A percentile compares a stretch with the other conserved stretches of the same genome.
Conservation (phyloP, 1,284 basidiomycete species). For the Ustilago curta region DNA sequence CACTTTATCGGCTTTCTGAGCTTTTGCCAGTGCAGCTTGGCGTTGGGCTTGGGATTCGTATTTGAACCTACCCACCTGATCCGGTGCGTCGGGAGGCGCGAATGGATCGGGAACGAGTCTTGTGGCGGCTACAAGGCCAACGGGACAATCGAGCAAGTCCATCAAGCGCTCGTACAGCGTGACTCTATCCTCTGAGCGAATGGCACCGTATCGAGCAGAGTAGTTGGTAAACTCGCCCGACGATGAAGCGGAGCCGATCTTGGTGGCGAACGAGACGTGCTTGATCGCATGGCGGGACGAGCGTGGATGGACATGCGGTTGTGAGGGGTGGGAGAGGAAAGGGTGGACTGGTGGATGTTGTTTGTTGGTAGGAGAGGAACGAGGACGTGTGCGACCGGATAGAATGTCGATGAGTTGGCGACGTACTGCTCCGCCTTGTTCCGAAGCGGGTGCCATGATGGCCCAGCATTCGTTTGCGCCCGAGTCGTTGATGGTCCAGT, state of each 20-base stretch:
- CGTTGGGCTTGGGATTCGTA: conserved; percentile 34
- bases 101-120: conserved; percentile 61
- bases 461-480: conserved; percentile 60
- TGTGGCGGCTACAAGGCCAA: conserved; percentile 51
- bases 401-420: conserved; percentile 48
- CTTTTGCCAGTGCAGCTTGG: conserved; percentile 13
- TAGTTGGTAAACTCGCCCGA: conserved; percentile 63
- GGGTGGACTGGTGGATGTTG: conserved; percentile 38
- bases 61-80: conserved; percentile 46
- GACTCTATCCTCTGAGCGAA: conserved; percentile 59
- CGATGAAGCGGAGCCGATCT: conserved; percentile 19
- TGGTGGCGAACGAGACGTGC: conserved; percentile 59
- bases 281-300: conserved; percentile 32
- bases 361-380: neutral
- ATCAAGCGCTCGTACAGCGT: conserved; percentile 65
- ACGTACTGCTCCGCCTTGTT: conserved; percentile 53
- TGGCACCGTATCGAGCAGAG: conserved; percentile 63
- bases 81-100: conserved; percentile 10
- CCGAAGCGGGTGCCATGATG: conserved; percentile 57
- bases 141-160: conserved; percentile 53
- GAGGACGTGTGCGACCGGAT: conserved; percentile 29
- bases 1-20: conserved; percentile 25
- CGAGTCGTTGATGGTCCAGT: conserved; percentile 54
- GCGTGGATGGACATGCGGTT: neutral
- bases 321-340: conserved; percentile 27